Base-by-base conservation (phyloP, 129 eudicot genomes). In the Deinandra increscens region DNA sequence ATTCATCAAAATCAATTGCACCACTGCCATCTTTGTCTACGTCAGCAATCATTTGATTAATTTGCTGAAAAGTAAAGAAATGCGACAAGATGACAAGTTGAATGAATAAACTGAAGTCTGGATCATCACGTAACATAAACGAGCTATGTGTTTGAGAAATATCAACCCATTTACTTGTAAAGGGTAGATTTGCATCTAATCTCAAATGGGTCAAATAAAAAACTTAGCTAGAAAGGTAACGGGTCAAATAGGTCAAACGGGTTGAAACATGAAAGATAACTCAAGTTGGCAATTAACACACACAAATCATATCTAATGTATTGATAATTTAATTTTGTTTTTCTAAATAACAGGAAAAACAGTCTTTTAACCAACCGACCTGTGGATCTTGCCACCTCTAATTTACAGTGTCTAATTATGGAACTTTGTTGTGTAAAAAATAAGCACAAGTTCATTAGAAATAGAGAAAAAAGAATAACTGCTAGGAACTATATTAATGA, bases 21-120 rank as follows among this genome's bases (percentile, higher is more conserved):
- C 94, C 96, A 75, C 94, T 89, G 7, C 94, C 94, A 73, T 89
- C 96, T 64, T 74, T 86, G 68, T 89, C 96, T n/a, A 86, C 94
- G 41, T 86, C 96, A 8, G 88, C 88, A 77, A 89, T 89, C 96
- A 91, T 88, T 81, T 82, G 84, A 43, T 58, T 84, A 26, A 91
- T 91, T 84, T 92, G 91, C 98, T 88, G 91, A 38, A 62, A 78
- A 54, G 48, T 36, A 66, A 78, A 7, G 9, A 43, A 66, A 46
- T 6, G n/a, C n/a, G n/a, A n/a, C n/a, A n/a, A n/a, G n/a, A n/a
- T n/a, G n/a, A 36, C 31, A 26, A 26, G 31, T 26, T 26, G 31
- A 26, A 26, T 26, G 31, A 26, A 26, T 26, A 26, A 26, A 26
- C 3, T 26, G 31, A 36, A 4, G 39, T 36, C 5, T 36, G 4